Evolutionary conservation across 805 yeast species (phyloP).

Genomic region (Wickerhamiella shivajii): DNA sequence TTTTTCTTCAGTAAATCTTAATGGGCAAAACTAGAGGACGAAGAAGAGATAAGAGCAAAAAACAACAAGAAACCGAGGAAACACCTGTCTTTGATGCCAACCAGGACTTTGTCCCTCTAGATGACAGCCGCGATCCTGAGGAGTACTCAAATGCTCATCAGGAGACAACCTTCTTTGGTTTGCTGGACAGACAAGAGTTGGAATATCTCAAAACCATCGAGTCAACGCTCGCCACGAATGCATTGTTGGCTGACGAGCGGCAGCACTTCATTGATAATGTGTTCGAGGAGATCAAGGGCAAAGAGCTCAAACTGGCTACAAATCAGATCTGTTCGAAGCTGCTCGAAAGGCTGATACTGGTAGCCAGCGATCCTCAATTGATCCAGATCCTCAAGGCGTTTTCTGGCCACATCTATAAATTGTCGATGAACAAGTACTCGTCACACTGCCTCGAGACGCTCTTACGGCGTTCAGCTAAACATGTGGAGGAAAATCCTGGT

Average conservation of each 20-base stretch:
- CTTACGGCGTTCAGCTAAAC: constrained; percentile 55
- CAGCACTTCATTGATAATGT: constrained; percentile 60
- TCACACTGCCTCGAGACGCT: constrained; percentile 89
- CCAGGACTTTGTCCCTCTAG: constrained; percentile 19
- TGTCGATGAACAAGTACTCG: constrained; percentile 77
- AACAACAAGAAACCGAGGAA: constrained; percentile 3
- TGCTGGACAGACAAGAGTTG: constrained; percentile 67
- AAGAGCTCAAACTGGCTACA: constrained; percentile 81
- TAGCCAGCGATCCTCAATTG: constrained; percentile 49
- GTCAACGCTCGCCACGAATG: constrained; percentile 63
- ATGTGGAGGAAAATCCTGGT: constrained; percentile 53
- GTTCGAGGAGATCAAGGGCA: constrained; percentile 73
- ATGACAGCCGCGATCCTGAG: constrained; percentile 9
- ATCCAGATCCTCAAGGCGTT: constrained; percentile 52
- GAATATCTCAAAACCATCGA: constrained; percentile 93
- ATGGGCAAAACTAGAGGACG: constrained; percentile 12
- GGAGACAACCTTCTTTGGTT: constrained; percentile 56
- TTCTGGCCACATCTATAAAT: constrained; percentile 56
- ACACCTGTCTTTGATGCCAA: constrained; percentile 13
- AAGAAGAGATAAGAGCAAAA: constrained; percentile 13
- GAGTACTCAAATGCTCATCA: constrained; percentile 12
- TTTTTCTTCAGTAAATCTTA: constrained; percentile 1
- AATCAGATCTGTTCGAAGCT: constrained; percentile 91
- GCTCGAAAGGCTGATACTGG: constrained; percentile 69
- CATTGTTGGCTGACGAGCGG: constrained; percentile 66